Evolutionary conservation across 169 alveolate species (phyloP), one percentile per base, ranked within the genome.

Genomic region (Amoebophrya sp.): DNA sequence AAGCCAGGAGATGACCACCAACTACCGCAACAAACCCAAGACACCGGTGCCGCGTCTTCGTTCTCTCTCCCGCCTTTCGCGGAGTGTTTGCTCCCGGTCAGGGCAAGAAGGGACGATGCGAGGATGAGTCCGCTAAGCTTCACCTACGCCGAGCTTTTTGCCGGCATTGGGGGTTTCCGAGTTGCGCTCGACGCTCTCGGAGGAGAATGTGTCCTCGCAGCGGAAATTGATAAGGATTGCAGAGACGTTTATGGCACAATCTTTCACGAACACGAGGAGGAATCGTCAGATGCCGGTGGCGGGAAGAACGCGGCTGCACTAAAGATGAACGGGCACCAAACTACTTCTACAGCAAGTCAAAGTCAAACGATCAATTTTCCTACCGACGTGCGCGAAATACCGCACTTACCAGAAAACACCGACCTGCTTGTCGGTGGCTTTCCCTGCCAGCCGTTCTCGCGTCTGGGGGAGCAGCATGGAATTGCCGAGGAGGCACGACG

Each of bases 161-260:
- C 90, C 33, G 90, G 90, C 53, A 83, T 83, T 39, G 90, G 90
- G 29, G 90, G 90, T 39, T 83, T 83, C 41, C 90, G 90, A 40
- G 23, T 83, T 18, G 90, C 90, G 3, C 41, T 83, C 40, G 90
- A 83, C 53, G 90, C 90, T 14, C 33, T 83, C 40, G 90, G 90
- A 32, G 90, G 90, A 7, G 40, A 83, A 39, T 83, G 90, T 39
- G 40, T 83, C 33, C 23, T 83, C 35, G 90, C 90, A 10, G 7
- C 53, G 0, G 90, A 83, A 7, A 18, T 83, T 2, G 40, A 83
- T 39, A 12, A 39, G 23, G 33, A 39, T 23, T 12, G 40, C 32
- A 3, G 90, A 0, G 90, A 12, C 0, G 90, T 83, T 40, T 83
- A 83, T 83, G 40, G 41, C 18, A 33, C 7, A 40, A 83, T 14